phyloP scores from a whole-genome alignment of 1,284 basidiomycete genomes.

The Moniliella sp. region DNA sequence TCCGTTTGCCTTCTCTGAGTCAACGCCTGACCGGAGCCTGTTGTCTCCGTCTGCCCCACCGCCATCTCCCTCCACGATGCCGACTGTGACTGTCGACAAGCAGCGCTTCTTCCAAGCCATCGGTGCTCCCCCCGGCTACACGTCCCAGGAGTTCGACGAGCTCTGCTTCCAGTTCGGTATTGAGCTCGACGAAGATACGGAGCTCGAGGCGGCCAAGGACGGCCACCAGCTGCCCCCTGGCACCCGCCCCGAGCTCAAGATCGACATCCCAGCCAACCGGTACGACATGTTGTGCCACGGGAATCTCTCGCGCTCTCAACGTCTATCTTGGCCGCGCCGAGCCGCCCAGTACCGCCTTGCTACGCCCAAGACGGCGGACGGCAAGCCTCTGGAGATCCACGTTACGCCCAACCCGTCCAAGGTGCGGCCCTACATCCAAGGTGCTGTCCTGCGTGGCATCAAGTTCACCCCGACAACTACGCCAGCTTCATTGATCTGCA shows the following conservation, averaged over 20 bases:
- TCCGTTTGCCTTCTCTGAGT: too few species aligned
- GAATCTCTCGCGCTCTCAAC: slow-evolving; percentile 65
- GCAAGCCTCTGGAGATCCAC: slow-evolving; percentile 14
- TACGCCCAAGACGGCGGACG: slow-evolving; percentile 9
- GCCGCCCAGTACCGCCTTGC: slow-evolving; percentile 38
- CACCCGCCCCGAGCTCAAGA: slow-evolving; percentile 85
- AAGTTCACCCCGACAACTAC: slow-evolving; percentile 67
- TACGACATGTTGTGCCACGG: slow-evolving; percentile 94
- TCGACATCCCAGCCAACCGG: slow-evolving; percentile 86
- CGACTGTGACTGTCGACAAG: slow-evolving; percentile 84
- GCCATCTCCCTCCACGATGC: too few species aligned
- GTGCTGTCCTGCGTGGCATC: slow-evolving; percentile 69
- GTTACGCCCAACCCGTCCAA: slow-evolving; percentile 25
- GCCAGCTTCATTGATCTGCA: slow-evolving; percentile 88
- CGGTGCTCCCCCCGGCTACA: slow-evolving; percentile 56
- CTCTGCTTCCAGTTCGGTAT: slow-evolving; percentile 90
- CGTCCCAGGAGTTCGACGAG: slow-evolving; percentile 60
- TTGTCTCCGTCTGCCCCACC: too few species aligned
- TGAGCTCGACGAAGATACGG: slow-evolving; percentile 93
- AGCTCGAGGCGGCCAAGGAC: too few species aligned
- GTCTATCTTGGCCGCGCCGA: slow-evolving; percentile 58
- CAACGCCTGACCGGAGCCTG: too few species aligned
- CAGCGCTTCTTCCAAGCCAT: slow-evolving; percentile 73
- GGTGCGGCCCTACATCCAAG: slow-evolving; percentile 75
- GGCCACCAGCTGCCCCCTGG: slow-evolving; percentile 54